Percentiles rank a stretch among this genome's conserved stretches.
These are phyloP conservation scores for Apiospora sp. DNA, from an alignment of 2,329 filamentous ascomycete genomes.

Conservation along the genomic window DNA sequence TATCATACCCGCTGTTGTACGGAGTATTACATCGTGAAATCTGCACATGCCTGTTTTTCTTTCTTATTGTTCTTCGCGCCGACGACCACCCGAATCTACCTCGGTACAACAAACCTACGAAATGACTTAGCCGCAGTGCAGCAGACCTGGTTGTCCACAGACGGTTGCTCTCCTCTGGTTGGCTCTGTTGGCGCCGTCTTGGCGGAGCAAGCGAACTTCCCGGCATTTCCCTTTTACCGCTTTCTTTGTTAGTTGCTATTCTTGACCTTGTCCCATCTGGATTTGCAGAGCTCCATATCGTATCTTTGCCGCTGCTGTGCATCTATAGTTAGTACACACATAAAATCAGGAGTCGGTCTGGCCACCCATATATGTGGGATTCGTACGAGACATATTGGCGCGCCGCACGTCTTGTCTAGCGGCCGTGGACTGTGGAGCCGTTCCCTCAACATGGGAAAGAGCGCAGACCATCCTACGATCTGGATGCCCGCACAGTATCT, in stretches of 20 bases:
- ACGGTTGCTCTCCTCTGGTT: conserved; percentile 23
- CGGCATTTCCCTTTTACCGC: background rate
- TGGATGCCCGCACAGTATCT: background rate
- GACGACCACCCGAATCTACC: background rate
- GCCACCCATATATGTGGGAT: conserved; percentile 4
- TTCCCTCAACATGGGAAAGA: background rate
- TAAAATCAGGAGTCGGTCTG: background rate
- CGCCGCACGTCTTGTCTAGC: conserved; percentile 12
- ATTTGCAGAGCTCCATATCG: background rate
- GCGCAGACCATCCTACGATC: conserved; percentile 5
- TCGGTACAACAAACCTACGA: background rate
- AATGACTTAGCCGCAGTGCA: conserved; percentile 25
- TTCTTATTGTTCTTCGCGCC: background rate
- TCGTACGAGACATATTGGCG: background rate
- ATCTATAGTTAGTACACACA: background rate
- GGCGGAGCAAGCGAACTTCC: conserved; percentile 13
- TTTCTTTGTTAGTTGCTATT: background rate
- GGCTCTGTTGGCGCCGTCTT: conserved; percentile 25
- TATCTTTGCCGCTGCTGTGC: background rate
- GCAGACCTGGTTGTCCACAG: conserved; percentile 17
- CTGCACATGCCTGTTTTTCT: background rate
- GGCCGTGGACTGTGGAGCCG: conserved; percentile 8
- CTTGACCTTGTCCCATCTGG: background rate
- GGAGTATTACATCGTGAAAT: background rate
- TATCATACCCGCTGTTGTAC: background rate